Evolutionary conservation across 805 yeast genomes (phyloP).

Genomic region (Zygoascus tannicola): DNA sequence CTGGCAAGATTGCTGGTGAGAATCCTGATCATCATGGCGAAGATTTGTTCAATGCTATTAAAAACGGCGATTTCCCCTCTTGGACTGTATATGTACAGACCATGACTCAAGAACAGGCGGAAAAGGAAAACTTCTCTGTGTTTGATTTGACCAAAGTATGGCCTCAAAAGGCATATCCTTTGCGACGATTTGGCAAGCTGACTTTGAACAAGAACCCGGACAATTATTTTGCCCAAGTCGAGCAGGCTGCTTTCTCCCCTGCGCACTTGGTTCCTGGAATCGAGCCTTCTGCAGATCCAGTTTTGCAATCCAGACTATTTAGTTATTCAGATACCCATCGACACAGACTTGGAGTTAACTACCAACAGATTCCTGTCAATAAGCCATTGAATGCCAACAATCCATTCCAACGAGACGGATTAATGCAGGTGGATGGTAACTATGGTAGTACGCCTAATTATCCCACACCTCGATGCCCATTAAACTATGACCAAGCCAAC

Average conservation of each 20-base stretch:
- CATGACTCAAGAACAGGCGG: constrained; percentile 77
- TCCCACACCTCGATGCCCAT: constrained; percentile 27
- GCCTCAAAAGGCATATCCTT: constrained; percentile 82
- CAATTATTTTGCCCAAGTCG: constrained; percentile 81
- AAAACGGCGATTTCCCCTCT: constrained; percentile 65
- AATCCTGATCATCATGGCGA: constrained; percentile 78
- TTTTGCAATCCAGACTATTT: constrained; percentile 69
- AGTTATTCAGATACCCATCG: constrained; percentile 83
- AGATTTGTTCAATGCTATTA: constrained; percentile 72
- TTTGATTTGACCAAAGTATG: constrained; percentile 88
- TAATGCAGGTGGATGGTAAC: constrained; percentile 60
- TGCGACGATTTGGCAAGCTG: constrained; percentile 76
- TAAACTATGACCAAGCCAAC: constrained; percentile 18
- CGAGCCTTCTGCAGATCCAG: constrained; percentile 79
- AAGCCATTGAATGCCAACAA: constrained; percentile 58
- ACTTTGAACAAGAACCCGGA: constrained; percentile 73
- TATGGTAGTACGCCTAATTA: constrained; percentile 73
- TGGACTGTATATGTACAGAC: constrained; percentile 83
- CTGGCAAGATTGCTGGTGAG: constrained; percentile 44
- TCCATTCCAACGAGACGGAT: constrained; percentile 80
- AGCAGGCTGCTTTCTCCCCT: constrained; percentile 80
- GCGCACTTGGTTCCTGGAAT: constrained; percentile 77
- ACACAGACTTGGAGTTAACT: constrained; percentile 68
- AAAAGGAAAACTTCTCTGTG: constrained; percentile 66
- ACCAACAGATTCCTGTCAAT: constrained; percentile 80